Evolutionary conservation across 2,329 filamentous ascomycete species (phyloP).

Genomic region (Hawksworthiomyces lignivorus): DNA sequence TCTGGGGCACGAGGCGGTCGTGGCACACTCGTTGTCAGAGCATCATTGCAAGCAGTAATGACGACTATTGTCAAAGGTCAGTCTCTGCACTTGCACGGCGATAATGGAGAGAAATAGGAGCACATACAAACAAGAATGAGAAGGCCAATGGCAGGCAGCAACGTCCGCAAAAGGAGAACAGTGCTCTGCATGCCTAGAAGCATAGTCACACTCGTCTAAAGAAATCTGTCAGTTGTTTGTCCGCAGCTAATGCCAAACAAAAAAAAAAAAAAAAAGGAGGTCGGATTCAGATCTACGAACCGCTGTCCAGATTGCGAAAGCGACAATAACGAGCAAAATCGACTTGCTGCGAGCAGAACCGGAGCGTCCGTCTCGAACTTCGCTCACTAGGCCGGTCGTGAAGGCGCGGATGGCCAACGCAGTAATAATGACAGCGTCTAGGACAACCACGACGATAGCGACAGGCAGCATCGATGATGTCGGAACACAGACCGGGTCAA

Average conservation of each 20-base stretch:
- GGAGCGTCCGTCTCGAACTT: slow-evolving; percentile 22
- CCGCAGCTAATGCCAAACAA: background rate
- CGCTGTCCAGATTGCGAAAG: slow-evolving; percentile 45
- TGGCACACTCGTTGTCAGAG: slow-evolving; percentile 23
- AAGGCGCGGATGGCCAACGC: slow-evolving; percentile 35
- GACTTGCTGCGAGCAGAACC: slow-evolving; percentile 29
- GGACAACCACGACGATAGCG: slow-evolving; percentile 34
- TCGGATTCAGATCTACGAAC: slow-evolving; percentile 23
- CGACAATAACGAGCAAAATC: slow-evolving; percentile 33
- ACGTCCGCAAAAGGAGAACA: slow-evolving; percentile 37
- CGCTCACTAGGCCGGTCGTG: slow-evolving; percentile 27
- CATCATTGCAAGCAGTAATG: slow-evolving; percentile 31
- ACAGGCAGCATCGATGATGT: slow-evolving; percentile 36
- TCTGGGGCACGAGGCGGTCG: slow-evolving; percentile 26
- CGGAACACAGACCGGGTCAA: slow-evolving; percentile 45
- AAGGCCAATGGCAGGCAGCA: slow-evolving; percentile 43
- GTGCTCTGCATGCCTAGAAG: slow-evolving; percentile 38
- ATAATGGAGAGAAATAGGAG: background rate
- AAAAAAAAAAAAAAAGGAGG: background rate
- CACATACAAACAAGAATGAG: slow-evolving; percentile 39
- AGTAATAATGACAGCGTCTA: slow-evolving; percentile 38
- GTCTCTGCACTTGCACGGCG: background rate
- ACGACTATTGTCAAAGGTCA: slow-evolving; percentile 21
- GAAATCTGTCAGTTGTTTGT: slow-evolving; percentile 12
- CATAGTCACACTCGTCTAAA: slow-evolving; percentile 43